Evolutionary conservation across 768 basidiomycete species (phyloP).

Genomic region (Tubosaeta sp.): DNA sequence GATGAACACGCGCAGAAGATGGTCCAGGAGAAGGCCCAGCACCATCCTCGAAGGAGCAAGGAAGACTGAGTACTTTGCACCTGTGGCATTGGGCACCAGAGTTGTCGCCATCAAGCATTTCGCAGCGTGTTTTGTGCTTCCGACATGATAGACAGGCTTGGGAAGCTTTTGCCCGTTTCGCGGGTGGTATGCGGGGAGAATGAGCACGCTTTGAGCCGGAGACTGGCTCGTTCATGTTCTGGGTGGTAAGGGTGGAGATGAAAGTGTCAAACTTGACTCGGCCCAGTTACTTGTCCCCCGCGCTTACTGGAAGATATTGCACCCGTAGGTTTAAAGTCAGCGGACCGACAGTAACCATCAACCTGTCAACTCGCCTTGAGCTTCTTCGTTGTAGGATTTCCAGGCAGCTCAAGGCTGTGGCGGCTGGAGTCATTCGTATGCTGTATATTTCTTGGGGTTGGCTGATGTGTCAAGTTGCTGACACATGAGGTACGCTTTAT

Average conservation of each 20-base stretch:
- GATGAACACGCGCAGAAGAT: conserved; percentile 18
- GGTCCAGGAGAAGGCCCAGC: conserved; percentile 13
- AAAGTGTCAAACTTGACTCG: background rate
- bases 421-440: background rate
- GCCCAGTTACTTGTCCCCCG: conserved; percentile 8
- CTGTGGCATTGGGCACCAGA: conserved; percentile 42
- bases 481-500: conserved; percentile 6
- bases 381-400: background rate
- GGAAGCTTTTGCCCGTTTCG: conserved; percentile 40
- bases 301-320: conserved; percentile 5
- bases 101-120: conserved; percentile 41
- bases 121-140: conserved; percentile 48
- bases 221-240: conserved; percentile 18
- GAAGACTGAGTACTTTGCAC: conserved; percentile 43
- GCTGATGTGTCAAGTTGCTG: conserved; percentile 25
- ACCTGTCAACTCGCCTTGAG: conserved; percentile 3
- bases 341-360: conserved; percentile 7
- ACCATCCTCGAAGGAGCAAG: conserved; percentile 43
- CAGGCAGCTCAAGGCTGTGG: background rate
- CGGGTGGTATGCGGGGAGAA: conserved; percentile 27
- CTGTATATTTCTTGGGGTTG: conserved; percentile 3
- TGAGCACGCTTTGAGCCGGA: conserved; percentile 29
- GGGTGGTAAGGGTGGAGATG: conserved; percentile 6
- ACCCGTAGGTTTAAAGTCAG: conserved; percentile 28
- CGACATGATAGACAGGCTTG: conserved; percentile 45